Base-by-base conservation (phyloP, 495 filamentous ascomycete species). In the Aspergillus leporis region DNA sequence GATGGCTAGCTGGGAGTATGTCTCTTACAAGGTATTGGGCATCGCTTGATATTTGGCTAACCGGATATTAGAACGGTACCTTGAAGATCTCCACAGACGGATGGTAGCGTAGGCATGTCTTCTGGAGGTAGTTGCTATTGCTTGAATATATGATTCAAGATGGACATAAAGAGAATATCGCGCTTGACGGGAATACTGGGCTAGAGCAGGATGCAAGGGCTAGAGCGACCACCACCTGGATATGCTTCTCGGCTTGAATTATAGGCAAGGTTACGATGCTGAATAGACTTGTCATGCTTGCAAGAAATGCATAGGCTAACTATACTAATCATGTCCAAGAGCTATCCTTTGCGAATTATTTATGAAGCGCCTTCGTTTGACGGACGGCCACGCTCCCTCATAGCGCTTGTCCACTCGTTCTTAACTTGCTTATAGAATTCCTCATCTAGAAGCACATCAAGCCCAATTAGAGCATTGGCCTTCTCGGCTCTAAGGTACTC, bases 401-500 rank as follows among this genome's bases (percentile, higher is more conserved):
- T 45, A 3, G 14, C 41, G 4, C 2, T 9, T 21, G 14, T 9
- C 16, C 41, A 45, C 7, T 45, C 50, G 22, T 18, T 22, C 19
- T 38, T 58, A 3, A 50, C 60, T 28, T 46, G 18, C 41, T 69
- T 72, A 8, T 81, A 57, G 30, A 84, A 65, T 4, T 70, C 76
- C 3, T 70, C 63, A 16, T 68, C 59, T 2, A 67, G 68, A 34
- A 85, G 56, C 2, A 85, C 72, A 59, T 83, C 82, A 9, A 81
- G 60, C 0, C 75, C 81, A 3, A 74, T 76, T 18, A 77, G 74
- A 1, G 83, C 80, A 49, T 85, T 62, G 2, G 71, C 81, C 60
- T 85, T 85, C 1, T 71, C 83, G 28, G 79, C 81, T 21, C 78
- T 67, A 49, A 84, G 64, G 16, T 78, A 76, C 45, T 73, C 67